Evolutionary conservation across 352 stramenopile species (phyloP), one percentile per base, ranked within the genome.

Genomic region (Phytophthora fragariae): DNA sequence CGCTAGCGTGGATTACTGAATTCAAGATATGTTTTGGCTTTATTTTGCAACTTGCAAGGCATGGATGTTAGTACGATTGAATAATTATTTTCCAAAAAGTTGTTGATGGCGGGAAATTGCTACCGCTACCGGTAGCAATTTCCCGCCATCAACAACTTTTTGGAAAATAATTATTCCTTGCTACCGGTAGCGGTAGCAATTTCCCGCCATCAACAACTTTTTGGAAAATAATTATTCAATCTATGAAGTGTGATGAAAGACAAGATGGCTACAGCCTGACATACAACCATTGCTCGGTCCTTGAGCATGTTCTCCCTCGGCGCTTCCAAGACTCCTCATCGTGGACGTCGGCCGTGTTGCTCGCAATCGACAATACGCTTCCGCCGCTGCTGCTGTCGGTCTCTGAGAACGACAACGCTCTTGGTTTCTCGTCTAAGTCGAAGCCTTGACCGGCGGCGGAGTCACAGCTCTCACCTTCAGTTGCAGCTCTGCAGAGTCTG

Each of bases 201-300:
- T 41, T 41, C 4, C 8, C 10, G 11, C 8, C 11, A 41, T 41
- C 41, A 49, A 49, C 5, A 49, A 19, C 15, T 49, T 19, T 49
- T 49, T 21, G 14, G 58, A 57, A 57, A 35, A 57, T 14, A 5
- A 12, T 56, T 46, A 46, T 44, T 46, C 53, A 17, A 46, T 46
- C 37, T 67, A 37, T 21, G 62, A 62, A 37, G 62, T 62, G 65
- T 70, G 35, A 41, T 12, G 24, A 41, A 41, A 12, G 46, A 67
- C 59, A 37, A 61, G 14, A 62, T 57, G 56, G 46, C 63, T 80
- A 81, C 24, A 81, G 53, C 53, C 74, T 41, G 37, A 81, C 70
- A 33, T 81, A 81, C 15, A 81, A 8, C 57, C 70, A 70, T 27
- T 72, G 68, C 47, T 75, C 46, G 6, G 61, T 68, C 63, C 41